Evolutionary conservation across 257 asterid species (phyloP).

Genomic region (Lycium ferocissimum): DNA sequence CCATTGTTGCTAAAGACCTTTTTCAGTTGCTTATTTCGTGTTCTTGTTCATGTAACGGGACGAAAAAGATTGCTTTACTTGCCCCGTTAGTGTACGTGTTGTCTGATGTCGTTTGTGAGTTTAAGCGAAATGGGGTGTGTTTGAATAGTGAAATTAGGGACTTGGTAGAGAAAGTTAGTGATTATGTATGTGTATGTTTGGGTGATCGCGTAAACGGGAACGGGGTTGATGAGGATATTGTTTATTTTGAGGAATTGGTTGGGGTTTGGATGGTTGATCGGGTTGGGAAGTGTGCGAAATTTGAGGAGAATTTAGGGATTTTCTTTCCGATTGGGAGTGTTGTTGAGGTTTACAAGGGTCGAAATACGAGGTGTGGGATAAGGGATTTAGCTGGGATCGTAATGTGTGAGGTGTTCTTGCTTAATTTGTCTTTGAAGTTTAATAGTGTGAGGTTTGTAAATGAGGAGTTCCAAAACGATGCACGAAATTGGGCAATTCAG

Average conservation of each 20-base stretch:
- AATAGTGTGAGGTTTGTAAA: slow-evolving; percentile 35
- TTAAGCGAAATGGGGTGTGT: slow-evolving; percentile 37
- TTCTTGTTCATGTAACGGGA: slow-evolving; percentile 56
- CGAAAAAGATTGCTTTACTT: slow-evolving; percentile 67
- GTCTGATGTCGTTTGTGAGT: slow-evolving; percentile 51
- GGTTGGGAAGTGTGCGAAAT: slow-evolving; percentile 50
- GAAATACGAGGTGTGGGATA: slow-evolving; percentile 45
- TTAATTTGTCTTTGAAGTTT: slow-evolving; percentile 60
- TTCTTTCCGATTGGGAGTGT: slow-evolving; percentile 66
- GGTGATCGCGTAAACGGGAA: slow-evolving; percentile 47
- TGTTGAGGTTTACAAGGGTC: slow-evolving; percentile 45
- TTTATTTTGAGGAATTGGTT: slow-evolving; percentile 71
- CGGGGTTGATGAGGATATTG: slow-evolving; percentile 45
- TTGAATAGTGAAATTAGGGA: slow-evolving; percentile 53
- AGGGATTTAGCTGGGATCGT: slow-evolving; percentile 64
- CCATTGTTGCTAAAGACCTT: slow-evolving; percentile 63
- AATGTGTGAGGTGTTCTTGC: slow-evolving; percentile 66
- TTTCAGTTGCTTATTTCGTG: slow-evolving; percentile 63
- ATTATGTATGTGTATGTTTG: slow-evolving; percentile 52
- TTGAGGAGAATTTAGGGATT: slow-evolving; percentile 53
- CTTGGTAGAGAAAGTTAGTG: slow-evolving; percentile 57
- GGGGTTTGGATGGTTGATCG: slow-evolving; percentile 76
- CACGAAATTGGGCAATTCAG: slow-evolving; percentile 50
- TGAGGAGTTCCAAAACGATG: slow-evolving; percentile 51
- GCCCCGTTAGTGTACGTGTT: slow-evolving; percentile 75